These are phyloP conservation scores for Fusarium graminum DNA, from an alignment of 2,329 filamentous ascomycete species.

Conservation along the genomic window DNA sequence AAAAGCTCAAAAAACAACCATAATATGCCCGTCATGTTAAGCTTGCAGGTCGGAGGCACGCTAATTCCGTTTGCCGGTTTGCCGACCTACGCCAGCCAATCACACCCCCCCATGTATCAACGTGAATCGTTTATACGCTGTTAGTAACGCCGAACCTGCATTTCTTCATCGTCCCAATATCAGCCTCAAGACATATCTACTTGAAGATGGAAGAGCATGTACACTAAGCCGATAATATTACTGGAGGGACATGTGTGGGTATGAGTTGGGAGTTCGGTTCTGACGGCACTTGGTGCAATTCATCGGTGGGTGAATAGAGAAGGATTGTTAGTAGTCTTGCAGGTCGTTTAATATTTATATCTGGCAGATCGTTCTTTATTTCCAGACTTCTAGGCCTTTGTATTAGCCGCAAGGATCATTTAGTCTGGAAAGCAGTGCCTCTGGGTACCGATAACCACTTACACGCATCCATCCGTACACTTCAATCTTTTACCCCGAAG, in stretches of 20 bases:
- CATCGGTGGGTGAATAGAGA: not conserved
- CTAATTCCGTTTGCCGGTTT: conserved; percentile 37
- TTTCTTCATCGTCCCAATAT: conserved; percentile 35
- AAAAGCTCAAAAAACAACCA: not conserved
- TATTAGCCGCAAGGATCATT: conserved; percentile 30
- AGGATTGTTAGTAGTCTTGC: not conserved
- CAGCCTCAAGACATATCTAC: conserved; percentile 8
- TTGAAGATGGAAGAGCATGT: not conserved
- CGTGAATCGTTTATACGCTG: conserved; percentile 45
- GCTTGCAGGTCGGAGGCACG: conserved; percentile 26
- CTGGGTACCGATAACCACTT: conserved; percentile 4
- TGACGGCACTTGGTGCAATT: conserved; percentile 23
- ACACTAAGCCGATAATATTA: not conserved
- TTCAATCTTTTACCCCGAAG: not conserved
- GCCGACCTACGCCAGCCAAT: conserved; percentile 38
- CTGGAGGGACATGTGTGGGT: not conserved
- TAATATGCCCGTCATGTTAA: not conserved
- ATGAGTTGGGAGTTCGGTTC: conserved; percentile 28
- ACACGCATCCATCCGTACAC: not conserved
- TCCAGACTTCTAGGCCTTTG: conserved; percentile 22
- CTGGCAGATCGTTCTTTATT: not conserved
- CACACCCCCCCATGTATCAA: conserved; percentile 38
- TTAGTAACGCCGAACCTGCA: conserved; percentile 37
- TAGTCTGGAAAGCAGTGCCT: conserved; percentile 16
- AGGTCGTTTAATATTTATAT: conserved; percentile 26